Conservation (phyloP, 495 filamentous ascomycete genomes). For the Penicillium lividum region DNA sequence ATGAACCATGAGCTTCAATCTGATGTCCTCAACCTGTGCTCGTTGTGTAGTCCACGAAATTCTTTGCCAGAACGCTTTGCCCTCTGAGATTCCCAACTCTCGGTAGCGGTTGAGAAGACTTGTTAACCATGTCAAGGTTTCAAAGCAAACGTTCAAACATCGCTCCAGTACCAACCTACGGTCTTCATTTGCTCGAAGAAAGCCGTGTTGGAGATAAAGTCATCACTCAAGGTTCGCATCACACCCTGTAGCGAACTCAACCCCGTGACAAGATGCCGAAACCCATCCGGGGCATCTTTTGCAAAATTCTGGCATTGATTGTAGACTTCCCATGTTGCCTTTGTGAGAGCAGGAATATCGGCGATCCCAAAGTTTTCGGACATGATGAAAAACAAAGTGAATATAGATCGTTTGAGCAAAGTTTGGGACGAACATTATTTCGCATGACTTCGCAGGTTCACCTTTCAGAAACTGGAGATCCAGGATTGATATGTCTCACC, state of each 20-base stretch:
- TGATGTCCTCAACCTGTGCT: slow-evolving; percentile 35
- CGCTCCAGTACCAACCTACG: slow-evolving; percentile 31
- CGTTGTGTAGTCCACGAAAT: slow-evolving; percentile 38
- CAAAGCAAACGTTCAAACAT: slow-evolving; percentile 30
- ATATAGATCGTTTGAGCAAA: background rate
- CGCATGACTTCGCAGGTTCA: background rate
- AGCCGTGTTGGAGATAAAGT: slow-evolving; percentile 29
- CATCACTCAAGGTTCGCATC: slow-evolving; percentile 31
- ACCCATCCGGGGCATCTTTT: slow-evolving; percentile 38
- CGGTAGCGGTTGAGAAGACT: slow-evolving; percentile 31
- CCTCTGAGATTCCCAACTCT: slow-evolving; percentile 29
- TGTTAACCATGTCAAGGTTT: slow-evolving; percentile 31
- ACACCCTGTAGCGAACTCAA: slow-evolving; percentile 36
- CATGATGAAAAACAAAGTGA: slow-evolving; percentile 16
- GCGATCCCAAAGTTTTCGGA: slow-evolving; percentile 26
- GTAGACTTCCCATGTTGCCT: slow-evolving; percentile 40
- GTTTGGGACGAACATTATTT: background rate
- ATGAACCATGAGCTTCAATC: slow-evolving; percentile 39
- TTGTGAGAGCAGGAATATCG: slow-evolving; percentile 34
- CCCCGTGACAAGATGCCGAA: slow-evolving; percentile 36
- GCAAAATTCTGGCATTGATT: slow-evolving; percentile 35
- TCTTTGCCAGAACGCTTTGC: slow-evolving; percentile 36
- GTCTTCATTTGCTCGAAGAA: slow-evolving; percentile 29
- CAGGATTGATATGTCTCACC: background rate
- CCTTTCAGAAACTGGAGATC: background rate